A percentile compares a stretch with the other conserved stretches of the same genome.
These are phyloP conservation scores for Forsythia suspensa DNA, from an alignment of 257 asterid genomes.

Conservation along the genomic window DNA sequence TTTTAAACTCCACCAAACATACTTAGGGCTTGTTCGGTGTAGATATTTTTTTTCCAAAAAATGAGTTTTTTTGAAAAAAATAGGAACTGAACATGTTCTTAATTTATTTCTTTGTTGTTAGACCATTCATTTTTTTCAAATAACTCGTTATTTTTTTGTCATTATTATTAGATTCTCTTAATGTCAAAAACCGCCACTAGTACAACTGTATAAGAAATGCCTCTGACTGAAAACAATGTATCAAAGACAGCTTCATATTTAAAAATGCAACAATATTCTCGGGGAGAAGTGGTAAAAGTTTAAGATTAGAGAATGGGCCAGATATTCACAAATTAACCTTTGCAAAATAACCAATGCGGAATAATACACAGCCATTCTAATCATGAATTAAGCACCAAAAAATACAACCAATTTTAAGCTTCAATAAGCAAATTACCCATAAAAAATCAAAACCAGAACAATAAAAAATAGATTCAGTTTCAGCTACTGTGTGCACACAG, in stretches of 20 bases:
- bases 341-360: too few relatives aligned
- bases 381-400: not conserved
- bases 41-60: too few relatives aligned
- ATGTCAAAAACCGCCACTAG: too few relatives aligned
- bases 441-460: not conserved
- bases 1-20: too few relatives aligned
- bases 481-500: slow-evolving; percentile 19
- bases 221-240: not conserved
- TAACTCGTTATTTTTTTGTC: not conserved
- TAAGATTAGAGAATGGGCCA: not conserved
- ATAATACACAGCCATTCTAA: not conserved
- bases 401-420: not conserved
- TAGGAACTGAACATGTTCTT: too few relatives aligned
- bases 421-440: slow-evolving; percentile 10
- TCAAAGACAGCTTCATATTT: not conserved
- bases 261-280: not conserved
- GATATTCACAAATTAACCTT: too few relatives aligned
- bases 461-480: slow-evolving; percentile 13
- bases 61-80: too few relatives aligned
- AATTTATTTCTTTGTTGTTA: not conserved
- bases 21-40: too few relatives aligned
- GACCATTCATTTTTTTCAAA: too few relatives aligned
- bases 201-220: not conserved
- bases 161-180: too few relatives aligned
- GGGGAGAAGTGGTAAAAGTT: not conserved